Conservation (phyloP, 2,329 filamentous ascomycete species). For the Albifimbria verrucaria region DNA sequence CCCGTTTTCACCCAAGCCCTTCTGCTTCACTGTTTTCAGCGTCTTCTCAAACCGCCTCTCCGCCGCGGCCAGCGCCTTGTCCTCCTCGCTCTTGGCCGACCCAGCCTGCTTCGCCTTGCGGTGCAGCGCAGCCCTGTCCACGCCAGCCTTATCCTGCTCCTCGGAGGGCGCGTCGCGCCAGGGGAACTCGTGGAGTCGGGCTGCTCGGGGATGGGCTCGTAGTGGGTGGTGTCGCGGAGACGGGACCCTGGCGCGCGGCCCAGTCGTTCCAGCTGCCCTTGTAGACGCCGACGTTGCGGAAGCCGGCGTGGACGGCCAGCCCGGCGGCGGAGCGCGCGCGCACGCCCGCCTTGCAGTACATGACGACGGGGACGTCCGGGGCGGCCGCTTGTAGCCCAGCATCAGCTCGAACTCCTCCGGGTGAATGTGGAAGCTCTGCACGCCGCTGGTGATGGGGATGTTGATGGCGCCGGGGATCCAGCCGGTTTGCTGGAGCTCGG, state of each 20-base stretch:
- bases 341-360: constrained; percentile 93
- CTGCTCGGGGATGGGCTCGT: neutral
- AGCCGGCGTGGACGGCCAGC: constrained; percentile 75
- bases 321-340: constrained; percentile 73
- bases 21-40: too few relatives aligned
- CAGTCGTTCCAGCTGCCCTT: constrained; percentile 80
- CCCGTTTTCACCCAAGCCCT: too few relatives aligned
- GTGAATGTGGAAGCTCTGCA: constrained; percentile 75
- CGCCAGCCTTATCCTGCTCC: too few relatives aligned
- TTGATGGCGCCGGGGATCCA: constrained; percentile 79
- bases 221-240: constrained; percentile 6
- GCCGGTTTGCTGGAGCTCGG: constrained; percentile 61
- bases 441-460: constrained; percentile 72
- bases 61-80: too few relatives aligned
- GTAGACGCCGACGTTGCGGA: constrained; percentile 68
- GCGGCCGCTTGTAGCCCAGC: constrained; percentile 72
- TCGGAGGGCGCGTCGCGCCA: neutral
- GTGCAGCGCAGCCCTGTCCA: too few relatives aligned
- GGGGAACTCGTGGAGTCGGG: neutral
- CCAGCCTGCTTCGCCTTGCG: too few relatives aligned
- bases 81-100: too few relatives aligned
- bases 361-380: constrained; percentile 61
- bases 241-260: constrained; percentile 65
- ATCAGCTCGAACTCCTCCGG: constrained; percentile 78
- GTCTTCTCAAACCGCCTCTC: too few relatives aligned